These are phyloP conservation scores for Conticribra guillardii DNA, from an alignment of 108 stramenopile genomes.

Conservation along the genomic window DNA sequence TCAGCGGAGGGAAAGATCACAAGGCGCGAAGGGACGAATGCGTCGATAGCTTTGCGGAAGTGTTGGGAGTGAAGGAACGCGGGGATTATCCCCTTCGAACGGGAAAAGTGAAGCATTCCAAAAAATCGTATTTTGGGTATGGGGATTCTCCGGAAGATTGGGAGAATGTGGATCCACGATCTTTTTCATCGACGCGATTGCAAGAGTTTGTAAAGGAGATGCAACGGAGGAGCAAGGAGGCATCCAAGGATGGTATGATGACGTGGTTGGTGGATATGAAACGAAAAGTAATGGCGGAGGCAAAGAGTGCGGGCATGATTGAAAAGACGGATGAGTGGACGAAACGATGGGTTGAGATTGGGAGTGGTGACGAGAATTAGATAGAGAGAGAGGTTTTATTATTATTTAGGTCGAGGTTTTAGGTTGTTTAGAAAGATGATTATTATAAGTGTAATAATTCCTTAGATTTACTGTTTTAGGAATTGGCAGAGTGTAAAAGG, in stretches of 20 bases:
- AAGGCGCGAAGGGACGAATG: constrained; percentile 70
- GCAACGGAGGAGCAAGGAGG: constrained; percentile 6
- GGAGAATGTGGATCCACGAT: constrained; percentile 19
- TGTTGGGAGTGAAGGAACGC: constrained; percentile 66
- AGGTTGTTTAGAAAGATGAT: no score
- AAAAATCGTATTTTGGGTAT: constrained; percentile 43
- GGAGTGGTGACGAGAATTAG: not conserved
- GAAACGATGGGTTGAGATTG: not conserved
- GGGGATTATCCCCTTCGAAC: constrained; percentile 25
- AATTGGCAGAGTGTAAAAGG: no score
- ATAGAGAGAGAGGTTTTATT: no score
- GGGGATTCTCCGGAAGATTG: constrained; percentile 49
- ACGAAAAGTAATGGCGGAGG: not conserved
- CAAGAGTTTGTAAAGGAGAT: constrained; percentile 19
- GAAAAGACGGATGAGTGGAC: not conserved
- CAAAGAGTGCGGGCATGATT: not conserved
- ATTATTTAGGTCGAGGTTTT: no score
- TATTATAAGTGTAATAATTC: no score
- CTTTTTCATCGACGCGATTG: constrained; percentile 21
- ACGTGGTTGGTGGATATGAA: not conserved
- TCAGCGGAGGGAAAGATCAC: constrained; percentile 61
- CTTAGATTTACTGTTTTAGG: no score
- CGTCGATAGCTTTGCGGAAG: constrained; percentile 68
- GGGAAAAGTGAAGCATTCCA: constrained; percentile 19
- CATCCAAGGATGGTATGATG: not conserved